Conservation (phyloP, 1,139 yeast genomes). For the Arxiozyma slooffiae region DNA sequence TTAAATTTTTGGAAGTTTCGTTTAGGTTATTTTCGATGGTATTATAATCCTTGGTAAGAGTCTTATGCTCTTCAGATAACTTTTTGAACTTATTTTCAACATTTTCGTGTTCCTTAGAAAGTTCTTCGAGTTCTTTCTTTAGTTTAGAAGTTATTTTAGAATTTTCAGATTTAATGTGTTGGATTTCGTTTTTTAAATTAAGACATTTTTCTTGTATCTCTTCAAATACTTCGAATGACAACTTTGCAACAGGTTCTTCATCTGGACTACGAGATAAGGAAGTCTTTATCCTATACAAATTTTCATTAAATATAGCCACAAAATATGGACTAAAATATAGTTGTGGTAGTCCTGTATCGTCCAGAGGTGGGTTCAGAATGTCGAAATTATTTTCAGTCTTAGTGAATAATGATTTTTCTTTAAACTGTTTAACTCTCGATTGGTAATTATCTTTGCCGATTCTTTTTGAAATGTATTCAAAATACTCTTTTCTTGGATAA, state of each 20-base stretch:
- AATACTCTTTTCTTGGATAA: conserved; percentile 53
- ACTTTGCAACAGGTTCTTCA: conserved; percentile 54
- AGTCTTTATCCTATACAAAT: conserved; percentile 55
- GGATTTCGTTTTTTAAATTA: conserved; percentile 30
- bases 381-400: conserved; percentile 43
- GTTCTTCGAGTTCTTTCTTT: conserved; percentile 7
- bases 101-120: conserved; percentile 20
- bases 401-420: conserved; percentile 47
- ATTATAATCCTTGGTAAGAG: conserved; percentile 6
- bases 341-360: conserved; percentile 78
- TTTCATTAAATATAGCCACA: conserved; percentile 58
- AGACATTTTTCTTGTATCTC: conserved; percentile 33
- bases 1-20: conserved; percentile 7
- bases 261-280: conserved; percentile 70
- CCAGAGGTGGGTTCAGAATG: conserved; percentile 42
- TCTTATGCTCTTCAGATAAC: conserved; percentile 6
- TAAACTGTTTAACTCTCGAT: conserved; percentile 62
- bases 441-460: conserved; percentile 77
- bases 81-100: conserved; percentile 8
- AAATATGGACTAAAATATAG: conserved; percentile 63
- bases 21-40: conserved; percentile 8
- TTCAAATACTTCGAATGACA: conserved; percentile 65
- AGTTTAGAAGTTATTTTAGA: conserved; percentile 8
- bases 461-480: conserved; percentile 46
- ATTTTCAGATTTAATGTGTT: conserved; percentile 10